Evolutionary conservation across 73 alveolate species (phyloP).

Genomic region (Symbiodinium natans): DNA sequence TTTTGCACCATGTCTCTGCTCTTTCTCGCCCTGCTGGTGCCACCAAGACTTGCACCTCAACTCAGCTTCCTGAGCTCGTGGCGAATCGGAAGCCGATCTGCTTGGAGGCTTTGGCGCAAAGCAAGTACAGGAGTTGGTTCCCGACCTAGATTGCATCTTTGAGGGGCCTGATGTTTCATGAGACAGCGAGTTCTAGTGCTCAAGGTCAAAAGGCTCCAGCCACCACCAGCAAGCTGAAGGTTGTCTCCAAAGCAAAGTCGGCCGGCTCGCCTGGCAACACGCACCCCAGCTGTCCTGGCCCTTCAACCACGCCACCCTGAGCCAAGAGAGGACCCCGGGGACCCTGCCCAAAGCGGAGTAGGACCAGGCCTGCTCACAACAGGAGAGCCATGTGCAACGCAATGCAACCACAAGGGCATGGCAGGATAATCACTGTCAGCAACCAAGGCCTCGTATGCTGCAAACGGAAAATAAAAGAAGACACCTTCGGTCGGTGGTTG

Average conservation of each 20-base stretch:
- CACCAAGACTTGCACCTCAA: no score
- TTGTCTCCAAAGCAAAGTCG: constrained; percentile 39
- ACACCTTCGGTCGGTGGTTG: neutral
- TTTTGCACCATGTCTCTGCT: neutral
- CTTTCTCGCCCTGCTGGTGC: no score
- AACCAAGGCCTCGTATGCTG: constrained; percentile 34
- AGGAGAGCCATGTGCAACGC: neutral
- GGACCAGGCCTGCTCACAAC: constrained; percentile 61
- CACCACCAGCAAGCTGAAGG: constrained; percentile 75
- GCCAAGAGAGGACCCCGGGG: neutral
- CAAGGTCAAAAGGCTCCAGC: neutral
- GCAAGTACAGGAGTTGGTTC: constrained; percentile 70
- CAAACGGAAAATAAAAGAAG: constrained; percentile 74
- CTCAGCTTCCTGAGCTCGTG: neutral
- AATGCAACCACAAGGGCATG: neutral
- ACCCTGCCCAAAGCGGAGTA: constrained; percentile 38
- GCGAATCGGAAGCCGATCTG: constrained; percentile 50
- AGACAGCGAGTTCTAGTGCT: neutral
- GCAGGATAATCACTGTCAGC: no score
- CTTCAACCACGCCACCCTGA: neutral
- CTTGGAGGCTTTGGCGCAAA: constrained; percentile 77
- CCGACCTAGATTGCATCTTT: constrained; percentile 20
- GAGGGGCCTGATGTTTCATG: neutral
- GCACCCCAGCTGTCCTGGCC: neutral
- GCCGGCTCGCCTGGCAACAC: constrained; percentile 24